Evolutionary conservation across 495 filamentous ascomycete species (phyloP), one percentile per base, ranked within the genome.

Genomic region (Letharia lupina): DNA sequence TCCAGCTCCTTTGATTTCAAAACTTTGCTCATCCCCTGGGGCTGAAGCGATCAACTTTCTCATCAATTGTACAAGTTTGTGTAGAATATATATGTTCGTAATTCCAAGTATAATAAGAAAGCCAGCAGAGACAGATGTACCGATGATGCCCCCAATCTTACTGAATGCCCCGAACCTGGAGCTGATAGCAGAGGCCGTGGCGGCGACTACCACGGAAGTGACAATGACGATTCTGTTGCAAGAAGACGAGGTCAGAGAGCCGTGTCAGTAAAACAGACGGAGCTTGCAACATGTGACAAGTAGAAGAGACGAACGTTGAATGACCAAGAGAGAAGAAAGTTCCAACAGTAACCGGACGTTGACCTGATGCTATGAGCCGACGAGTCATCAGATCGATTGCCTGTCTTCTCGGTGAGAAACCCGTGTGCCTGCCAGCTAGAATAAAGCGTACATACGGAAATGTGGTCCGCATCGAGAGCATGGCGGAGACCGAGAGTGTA

Each of bases 361-460:
- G 89, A 20, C 91, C 91, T 0, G 89, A 83, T 31, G 93, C 93
- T 56, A 97, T 83, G n/a, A 98, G 82, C 15, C 93, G 84, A 37
- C 94, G 83, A 8, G 93, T 98, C 89, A 94, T 96, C 18, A 98
- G 81, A 77, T 98, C 94, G 69, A 98, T 98, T 61, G 92, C 93
- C 84, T 86, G 50, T 11, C 33, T 18, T 20, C 28, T 33, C 9
- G 18, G 33, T 64, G 48, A 60, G 41, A 31, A 44, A 18, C 18
- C n/a, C 15, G 23, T 56, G 10, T 18, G 23, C 15, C 6, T 16
- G 35, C 12, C 31, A 20, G 13, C 28, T 16, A 12, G n/a, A 15
- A 28, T 2, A 42, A 13, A 48, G 59, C 33, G 13, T 33, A 40
- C 70, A 40, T 76, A 87, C 84, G 60, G 89, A 87, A 76, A 98